Evolutionary conservation across 805 yeast species (phyloP), one percentile per base, ranked within the genome.

Genomic region (Hanseniaspora mollemarum): DNA sequence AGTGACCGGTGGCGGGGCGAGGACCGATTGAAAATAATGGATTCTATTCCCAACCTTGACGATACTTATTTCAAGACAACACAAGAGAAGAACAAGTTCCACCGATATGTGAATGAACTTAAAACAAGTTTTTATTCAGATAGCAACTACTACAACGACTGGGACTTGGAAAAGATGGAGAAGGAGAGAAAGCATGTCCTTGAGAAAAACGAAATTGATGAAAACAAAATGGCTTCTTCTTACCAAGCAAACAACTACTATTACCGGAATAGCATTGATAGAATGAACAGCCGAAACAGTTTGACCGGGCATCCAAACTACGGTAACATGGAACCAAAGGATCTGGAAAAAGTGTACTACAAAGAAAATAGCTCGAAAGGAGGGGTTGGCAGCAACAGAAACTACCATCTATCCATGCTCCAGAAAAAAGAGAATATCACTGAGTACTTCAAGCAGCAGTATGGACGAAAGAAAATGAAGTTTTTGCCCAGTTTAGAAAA

Each of bases 1-100:
- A 69, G 73, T 39, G 72, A 74, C 1, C 66, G 71, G 19, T 84
- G 92, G 92, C 80, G 80, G 32, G 94, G 94, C 36, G 85, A 74
- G 52, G 75, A 75, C 51, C 64, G 87, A 53, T 67, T 84, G 54
- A 72, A 74, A 51, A 68, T 66, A 42, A 75, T 79, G 26, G 73
- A 80, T 54, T 59, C 59, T 35, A 58, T 61, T 13, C 65, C 64
- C 2, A 53, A 59, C 13, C 53, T 56, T 8, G 62, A 57, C 2
- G 56, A 59, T 32, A 55, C 54, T 38, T 56, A 61, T 25, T 62
- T 64, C 43, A 63, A 61, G 39, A 59, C 55, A 18, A 55, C 56
- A 36, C 57, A 60, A 33, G 66, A 64, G 44, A 58, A 63, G 12
- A 57, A 56, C 26, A 63, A 63, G 26, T 65, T 67, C 63, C 45